phyloP scores from a whole-genome alignment of 2,329 filamentous ascomycete species.

The Macrophomina pseudophaseolina region DNA sequence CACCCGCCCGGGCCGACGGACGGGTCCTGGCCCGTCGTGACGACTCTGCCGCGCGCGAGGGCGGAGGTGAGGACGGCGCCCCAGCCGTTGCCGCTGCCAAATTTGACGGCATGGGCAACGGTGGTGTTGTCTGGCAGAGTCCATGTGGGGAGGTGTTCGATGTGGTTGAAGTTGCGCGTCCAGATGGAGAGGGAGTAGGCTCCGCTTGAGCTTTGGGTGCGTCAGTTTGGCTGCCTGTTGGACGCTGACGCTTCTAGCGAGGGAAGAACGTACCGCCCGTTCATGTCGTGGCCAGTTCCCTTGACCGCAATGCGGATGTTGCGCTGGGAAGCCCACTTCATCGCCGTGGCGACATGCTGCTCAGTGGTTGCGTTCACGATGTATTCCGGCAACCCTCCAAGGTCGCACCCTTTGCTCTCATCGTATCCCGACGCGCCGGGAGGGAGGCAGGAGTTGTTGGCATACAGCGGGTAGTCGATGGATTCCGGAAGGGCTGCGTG shows the following conservation, averaged over 20 bases:
- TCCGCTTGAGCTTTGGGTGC: constrained; percentile 36
- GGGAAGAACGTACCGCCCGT: background rate
- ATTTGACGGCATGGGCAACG: constrained; percentile 35
- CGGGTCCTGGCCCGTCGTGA: constrained; percentile 38
- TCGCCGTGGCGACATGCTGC: constrained; percentile 31
- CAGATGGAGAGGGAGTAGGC: constrained; percentile 42
- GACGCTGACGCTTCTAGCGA: too few relatives aligned
- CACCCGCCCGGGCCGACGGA: constrained; percentile 43
- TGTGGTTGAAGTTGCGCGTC: constrained; percentile 44
- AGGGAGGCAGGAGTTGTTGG: constrained; percentile 38
- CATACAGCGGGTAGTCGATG: constrained; percentile 15
- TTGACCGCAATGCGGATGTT: constrained; percentile 42
- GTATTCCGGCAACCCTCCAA: constrained; percentile 3
- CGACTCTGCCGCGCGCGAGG: constrained; percentile 25
- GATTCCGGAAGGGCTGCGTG: constrained; percentile 32
- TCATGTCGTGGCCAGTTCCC: constrained; percentile 40
- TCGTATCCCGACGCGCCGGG: constrained; percentile 34
- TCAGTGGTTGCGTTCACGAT: constrained; percentile 2
- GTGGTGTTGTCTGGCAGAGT: constrained; percentile 40
- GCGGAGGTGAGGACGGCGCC: constrained; percentile 29
- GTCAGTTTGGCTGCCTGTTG: background rate
- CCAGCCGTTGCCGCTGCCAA: constrained; percentile 37
- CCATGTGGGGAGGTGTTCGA: constrained; percentile 39
- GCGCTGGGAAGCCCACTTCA: constrained; percentile 39
- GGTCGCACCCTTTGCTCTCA: constrained; percentile 33